Conservation (phyloP, 2,329 filamentous ascomycete genomes). For the Phyllosticta citriasiana region DNA sequence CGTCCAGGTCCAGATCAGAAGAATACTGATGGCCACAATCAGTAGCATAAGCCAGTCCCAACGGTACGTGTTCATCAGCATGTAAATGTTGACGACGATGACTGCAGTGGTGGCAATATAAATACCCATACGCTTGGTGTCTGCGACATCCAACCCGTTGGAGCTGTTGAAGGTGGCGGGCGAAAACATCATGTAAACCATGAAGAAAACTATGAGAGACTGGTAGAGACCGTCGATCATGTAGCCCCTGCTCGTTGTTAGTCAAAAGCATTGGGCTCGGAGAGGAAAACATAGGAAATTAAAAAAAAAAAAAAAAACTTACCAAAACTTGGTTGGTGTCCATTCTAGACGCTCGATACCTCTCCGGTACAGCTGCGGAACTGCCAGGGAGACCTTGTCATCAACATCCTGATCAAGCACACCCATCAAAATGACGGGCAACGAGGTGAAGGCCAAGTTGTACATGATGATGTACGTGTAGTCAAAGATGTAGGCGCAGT, state of each 20-base stretch:
- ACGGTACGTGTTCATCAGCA: slow-evolving; percentile 90
- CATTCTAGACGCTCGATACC: slow-evolving; percentile 95
- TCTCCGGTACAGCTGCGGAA: slow-evolving; percentile 88
- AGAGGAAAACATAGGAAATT: too few species aligned
- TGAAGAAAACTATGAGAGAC: slow-evolving; percentile 85
- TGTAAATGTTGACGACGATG: slow-evolving; percentile 84
- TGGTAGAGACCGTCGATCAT: slow-evolving; percentile 95
- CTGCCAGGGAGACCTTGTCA: slow-evolving; percentile 84
- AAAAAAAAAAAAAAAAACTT: slow-evolving; percentile 24
- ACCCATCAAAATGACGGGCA: slow-evolving; percentile 92
- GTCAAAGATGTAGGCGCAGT: slow-evolving; percentile 94
- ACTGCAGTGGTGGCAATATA: slow-evolving; percentile 80
- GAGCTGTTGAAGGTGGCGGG: slow-evolving; percentile 58
- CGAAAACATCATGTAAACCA: slow-evolving; percentile 72
- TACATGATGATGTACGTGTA: slow-evolving; percentile 96
- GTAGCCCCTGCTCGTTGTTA: slow-evolving; percentile 47
- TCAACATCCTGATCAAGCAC: slow-evolving; percentile 95
- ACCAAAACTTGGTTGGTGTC: slow-evolving; percentile 97
- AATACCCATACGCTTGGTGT: slow-evolving; percentile 74
- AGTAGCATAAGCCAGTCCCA: slow-evolving; percentile 96
- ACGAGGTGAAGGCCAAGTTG: slow-evolving; percentile 91
- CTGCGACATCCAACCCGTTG: slow-evolving; percentile 66
- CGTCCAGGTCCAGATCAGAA: slow-evolving; percentile 94
- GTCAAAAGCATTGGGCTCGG: background rate
- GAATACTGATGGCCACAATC: slow-evolving; percentile 68